These are phyloP conservation scores for Nemania sp. DNA, from an alignment of 2,329 filamentous ascomycete species.

Conservation along the genomic window DNA sequence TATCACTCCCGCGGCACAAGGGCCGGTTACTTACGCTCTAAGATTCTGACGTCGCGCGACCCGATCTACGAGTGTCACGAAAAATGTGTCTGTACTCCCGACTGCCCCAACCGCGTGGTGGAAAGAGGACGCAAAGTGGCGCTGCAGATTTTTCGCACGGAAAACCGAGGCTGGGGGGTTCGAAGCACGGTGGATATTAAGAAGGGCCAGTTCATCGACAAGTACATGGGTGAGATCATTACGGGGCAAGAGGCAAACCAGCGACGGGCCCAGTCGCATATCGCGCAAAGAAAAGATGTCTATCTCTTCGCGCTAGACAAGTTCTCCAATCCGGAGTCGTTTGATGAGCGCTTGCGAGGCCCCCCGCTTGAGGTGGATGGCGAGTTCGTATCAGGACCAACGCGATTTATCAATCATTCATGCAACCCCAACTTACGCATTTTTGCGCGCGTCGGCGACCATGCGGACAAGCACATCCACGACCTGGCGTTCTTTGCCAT, in stretches of 20 bases:
- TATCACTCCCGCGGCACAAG: conserved; percentile 70
- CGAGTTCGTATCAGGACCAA: conserved; percentile 81
- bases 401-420: conserved; percentile 85
- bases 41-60: conserved; percentile 64
- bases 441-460: conserved; percentile 82
- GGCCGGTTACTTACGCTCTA: conserved; percentile 64
- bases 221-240: conserved; percentile 80
- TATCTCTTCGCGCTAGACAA: conserved; percentile 88
- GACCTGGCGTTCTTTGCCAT: conserved; percentile 82
- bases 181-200: conserved; percentile 72
- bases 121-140: conserved; percentile 77
- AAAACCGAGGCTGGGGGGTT: conserved; percentile 81
- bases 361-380: conserved; percentile 74
- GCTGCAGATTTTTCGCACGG: conserved; percentile 81
- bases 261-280: conserved; percentile 68
- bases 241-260: conserved; percentile 72
- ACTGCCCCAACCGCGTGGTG: conserved; percentile 81
- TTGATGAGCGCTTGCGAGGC: conserved; percentile 67
- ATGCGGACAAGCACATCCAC: conserved; percentile 79
- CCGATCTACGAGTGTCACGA: conserved; percentile 86
- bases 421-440: conserved; percentile 84
- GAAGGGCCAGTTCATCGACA: conserved; percentile 82
- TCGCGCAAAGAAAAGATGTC: conserved; percentile 75
- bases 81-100: conserved; percentile 71
- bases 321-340: conserved; percentile 70